These are phyloP conservation scores for Amanita thiersii DNA, from an alignment of 768 basidiomycete species.

Conservation along the genomic window DNA sequence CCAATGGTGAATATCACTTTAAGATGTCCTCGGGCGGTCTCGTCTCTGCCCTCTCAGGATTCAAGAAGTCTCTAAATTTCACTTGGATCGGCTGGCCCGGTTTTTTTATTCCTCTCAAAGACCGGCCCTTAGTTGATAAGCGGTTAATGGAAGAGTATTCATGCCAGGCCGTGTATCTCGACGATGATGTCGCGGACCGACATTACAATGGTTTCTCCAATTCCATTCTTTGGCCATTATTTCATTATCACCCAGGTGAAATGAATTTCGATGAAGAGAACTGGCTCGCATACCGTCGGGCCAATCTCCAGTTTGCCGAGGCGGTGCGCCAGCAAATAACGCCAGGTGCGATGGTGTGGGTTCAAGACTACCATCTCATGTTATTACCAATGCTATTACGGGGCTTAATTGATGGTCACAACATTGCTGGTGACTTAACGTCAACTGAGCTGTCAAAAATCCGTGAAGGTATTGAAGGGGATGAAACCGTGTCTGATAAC, in stretches of 20 bases:
- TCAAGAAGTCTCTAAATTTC: slow-evolving; percentile 97
- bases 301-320: slow-evolving; percentile 92
- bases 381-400: slow-evolving; percentile 95
- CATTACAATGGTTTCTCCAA: slow-evolving; percentile 99
- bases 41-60: slow-evolving; percentile 92
- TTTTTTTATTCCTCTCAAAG: slow-evolving; percentile 88
- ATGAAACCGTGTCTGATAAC: slow-evolving; percentile 28
- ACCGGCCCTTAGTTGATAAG: slow-evolving; percentile 85
- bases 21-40: slow-evolving; percentile 99
- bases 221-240: slow-evolving; percentile 98
- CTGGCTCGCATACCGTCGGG: slow-evolving; percentile 96
- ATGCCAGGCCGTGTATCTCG: slow-evolving; percentile 96
- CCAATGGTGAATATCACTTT: slow-evolving; percentile 90
- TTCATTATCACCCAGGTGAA: slow-evolving; percentile 99
- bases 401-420: slow-evolving; percentile 70
- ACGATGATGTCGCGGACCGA: slow-evolving; percentile 95
- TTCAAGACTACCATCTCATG: slow-evolving; percentile 98
- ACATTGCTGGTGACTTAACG: slow-evolving; percentile 47
- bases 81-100: slow-evolving; percentile 98
- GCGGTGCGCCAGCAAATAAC: slow-evolving; percentile 71
- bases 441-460: slow-evolving; percentile 58
- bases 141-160: slow-evolving; percentile 92
- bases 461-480: slow-evolving; percentile 60
- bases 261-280: slow-evolving; percentile 99
- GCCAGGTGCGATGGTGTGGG: slow-evolving; percentile 96